These are phyloP conservation scores for Termitomyces sp. DNA, from an alignment of 768 basidiomycete species.

Conservation along the genomic window DNA sequence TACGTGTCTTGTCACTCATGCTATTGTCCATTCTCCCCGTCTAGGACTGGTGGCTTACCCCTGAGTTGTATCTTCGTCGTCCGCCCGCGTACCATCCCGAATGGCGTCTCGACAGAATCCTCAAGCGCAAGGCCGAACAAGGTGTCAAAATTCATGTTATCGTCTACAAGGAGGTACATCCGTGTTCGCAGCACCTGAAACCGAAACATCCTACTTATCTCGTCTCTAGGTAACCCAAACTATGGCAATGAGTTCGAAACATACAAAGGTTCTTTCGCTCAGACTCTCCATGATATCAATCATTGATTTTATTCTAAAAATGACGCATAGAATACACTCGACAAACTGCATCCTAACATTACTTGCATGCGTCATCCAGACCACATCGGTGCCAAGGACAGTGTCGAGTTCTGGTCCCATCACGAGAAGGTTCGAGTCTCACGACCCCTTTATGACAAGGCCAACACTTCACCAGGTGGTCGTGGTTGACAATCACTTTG, in stretches of 20 bases:
- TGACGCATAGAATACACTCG: constrained; percentile 53
- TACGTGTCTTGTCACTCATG: background rate
- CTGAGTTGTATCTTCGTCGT: constrained; percentile 90
- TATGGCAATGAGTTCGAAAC: constrained; percentile 82
- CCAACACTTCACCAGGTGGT: constrained; percentile 53
- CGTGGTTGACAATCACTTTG: constrained; percentile 79
- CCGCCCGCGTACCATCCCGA: constrained; percentile 82
- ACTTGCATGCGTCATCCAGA: constrained; percentile 87
- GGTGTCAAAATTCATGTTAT: constrained; percentile 90
- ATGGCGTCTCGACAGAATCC: constrained; percentile 82
- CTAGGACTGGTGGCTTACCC: constrained; percentile 91
- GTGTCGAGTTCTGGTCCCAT: constrained; percentile 85
- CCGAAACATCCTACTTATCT: background rate
- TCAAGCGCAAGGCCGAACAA: constrained; percentile 84
- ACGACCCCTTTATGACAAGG: background rate
- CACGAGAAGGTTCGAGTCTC: constrained; percentile 61
- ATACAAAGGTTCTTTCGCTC: constrained; percentile 54
- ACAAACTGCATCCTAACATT: constrained; percentile 83
- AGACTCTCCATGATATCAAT: background rate
- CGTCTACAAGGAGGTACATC: constrained; percentile 86
- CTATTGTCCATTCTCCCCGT: background rate
- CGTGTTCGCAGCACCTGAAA: background rate
- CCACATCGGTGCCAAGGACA: constrained; percentile 80
- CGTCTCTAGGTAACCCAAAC: constrained; percentile 69
- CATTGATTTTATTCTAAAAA: too few species aligned